phyloP scores from a whole-genome alignment of 495 filamentous ascomycete species.

The Lasiosphaeria hispida region DNA sequence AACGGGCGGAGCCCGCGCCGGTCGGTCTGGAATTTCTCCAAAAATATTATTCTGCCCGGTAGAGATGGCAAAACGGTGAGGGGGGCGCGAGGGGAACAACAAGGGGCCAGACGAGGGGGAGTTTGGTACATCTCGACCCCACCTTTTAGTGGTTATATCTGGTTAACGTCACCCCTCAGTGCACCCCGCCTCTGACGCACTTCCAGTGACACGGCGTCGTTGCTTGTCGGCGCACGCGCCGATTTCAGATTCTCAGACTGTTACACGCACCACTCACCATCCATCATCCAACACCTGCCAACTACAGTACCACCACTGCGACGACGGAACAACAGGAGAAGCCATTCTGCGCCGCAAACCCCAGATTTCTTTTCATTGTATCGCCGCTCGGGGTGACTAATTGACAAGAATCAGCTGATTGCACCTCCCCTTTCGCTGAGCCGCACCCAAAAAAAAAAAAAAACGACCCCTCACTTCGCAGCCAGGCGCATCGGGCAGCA shows the following conservation, averaged over 20 bases:
- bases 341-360: background rate
- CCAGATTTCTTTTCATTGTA: background rate
- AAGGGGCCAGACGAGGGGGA: too few species aligned
- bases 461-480: too few species aligned
- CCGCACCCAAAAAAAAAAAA: too few species aligned
- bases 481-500: background rate
- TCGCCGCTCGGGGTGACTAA: background rate
- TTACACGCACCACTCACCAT: background rate
- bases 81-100: too few species aligned
- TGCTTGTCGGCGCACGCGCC: background rate
- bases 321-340: background rate
- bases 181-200: conserved; percentile 10
- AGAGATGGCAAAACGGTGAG: too few species aligned
- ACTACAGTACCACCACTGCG: background rate
- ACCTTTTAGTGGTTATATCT: too few species aligned
- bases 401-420: conserved; percentile 3
- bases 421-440: too few species aligned
- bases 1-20: too few species aligned
- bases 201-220: background rate
- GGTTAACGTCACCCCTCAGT: background rate
- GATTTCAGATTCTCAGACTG: background rate
- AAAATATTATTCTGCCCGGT: too few species aligned
- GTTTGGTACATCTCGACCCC: too few species aligned
- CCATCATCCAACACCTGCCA: conserved; percentile 1
- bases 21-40: too few species aligned